Conservation (phyloP, 345 rosid species). For the Ceriops decandra region DNA sequence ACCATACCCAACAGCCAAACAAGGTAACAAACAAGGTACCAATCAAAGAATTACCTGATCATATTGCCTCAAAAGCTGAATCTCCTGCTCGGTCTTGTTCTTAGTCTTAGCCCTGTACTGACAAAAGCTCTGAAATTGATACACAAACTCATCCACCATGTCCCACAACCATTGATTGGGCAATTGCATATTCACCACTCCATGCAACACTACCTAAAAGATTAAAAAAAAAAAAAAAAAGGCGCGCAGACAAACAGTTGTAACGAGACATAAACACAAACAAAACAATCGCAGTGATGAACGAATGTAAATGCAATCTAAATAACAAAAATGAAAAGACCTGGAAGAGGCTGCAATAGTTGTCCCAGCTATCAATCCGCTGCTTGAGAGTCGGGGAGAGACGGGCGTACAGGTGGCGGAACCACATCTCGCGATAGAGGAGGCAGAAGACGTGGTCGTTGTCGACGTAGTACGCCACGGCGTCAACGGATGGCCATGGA, state of each 20-base stretch:
- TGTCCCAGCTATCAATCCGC: constrained; percentile 97
- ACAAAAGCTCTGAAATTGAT: constrained; percentile 96
- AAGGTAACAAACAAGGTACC: not conserved
- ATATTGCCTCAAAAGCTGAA: constrained; percentile 66
- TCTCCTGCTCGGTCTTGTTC: constrained; percentile 87
- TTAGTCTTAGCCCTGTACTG: constrained; percentile 95
- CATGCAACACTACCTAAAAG: constrained; percentile 71
- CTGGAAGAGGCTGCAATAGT: constrained; percentile 87
- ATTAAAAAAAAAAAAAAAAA: no score
- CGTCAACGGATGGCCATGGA: constrained; percentile 96
- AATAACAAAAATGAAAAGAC: constrained; percentile 10
- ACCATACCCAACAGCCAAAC: not conserved
- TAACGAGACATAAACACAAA: not conserved
- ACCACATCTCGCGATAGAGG: constrained; percentile 99
- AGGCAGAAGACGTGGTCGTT: constrained; percentile 94
- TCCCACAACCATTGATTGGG: constrained; percentile 99
- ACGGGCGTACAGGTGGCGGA: constrained; percentile 88
- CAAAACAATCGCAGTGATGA: not conserved
- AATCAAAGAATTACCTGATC: constrained; percentile 54
- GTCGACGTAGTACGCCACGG: constrained; percentile 76
- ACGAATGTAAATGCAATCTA: not conserved
- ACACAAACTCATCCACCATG: constrained; percentile 99
- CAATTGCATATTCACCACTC: constrained; percentile 90
- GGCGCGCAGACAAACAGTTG: no score
- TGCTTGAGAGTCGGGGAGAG: constrained; percentile 82